Evolutionary conservation across 2,329 filamentous ascomycete genomes (phyloP).

Genomic region (Knoxdaviesia capensis): DNA sequence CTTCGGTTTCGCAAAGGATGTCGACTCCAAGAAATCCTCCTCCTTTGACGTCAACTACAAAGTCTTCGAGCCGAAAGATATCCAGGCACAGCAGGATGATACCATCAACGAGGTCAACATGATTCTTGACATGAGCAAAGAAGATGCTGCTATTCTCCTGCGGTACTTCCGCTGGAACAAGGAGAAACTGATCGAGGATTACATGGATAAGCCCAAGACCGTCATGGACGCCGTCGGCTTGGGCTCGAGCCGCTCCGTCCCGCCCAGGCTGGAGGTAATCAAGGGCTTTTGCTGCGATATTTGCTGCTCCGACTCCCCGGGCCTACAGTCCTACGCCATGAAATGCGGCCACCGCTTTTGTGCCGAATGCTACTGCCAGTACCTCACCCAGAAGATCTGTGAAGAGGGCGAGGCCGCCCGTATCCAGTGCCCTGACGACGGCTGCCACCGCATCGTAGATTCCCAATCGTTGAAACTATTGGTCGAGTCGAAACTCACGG

Average conservation of each 20-base stretch:
- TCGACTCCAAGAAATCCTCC: conserved; percentile 49
- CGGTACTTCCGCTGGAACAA: conserved; percentile 91
- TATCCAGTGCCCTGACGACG: conserved; percentile 80
- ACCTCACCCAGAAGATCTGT: conserved; percentile 78
- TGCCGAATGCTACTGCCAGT: conserved; percentile 78
- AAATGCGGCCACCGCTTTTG: conserved; percentile 92
- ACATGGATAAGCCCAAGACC: conserved; percentile 74
- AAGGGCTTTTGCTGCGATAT: conserved; percentile 82
- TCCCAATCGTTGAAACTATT: conserved; percentile 71
- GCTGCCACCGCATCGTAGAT: conserved; percentile 79
- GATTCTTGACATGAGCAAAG: conserved; percentile 74
- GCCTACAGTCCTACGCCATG: conserved; percentile 72
- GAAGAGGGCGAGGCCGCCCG: conserved; percentile 89
- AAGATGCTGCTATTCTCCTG: conserved; percentile 77
- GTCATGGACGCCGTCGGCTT: conserved; percentile 73
- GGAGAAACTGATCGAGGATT: conserved; percentile 81
- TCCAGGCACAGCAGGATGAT: conserved; percentile 66
- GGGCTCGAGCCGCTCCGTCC: conserved; percentile 37
- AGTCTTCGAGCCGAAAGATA: conserved; percentile 61
- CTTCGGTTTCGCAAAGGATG: conserved; percentile 35
- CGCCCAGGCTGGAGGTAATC: conserved; percentile 49
- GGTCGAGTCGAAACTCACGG: conserved; percentile 32
- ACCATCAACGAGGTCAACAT: conserved; percentile 80
- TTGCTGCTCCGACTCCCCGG: conserved; percentile 74
- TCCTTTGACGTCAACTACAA: conserved; percentile 66